Conservation (phyloP, 257 asterid species). For the Petunia axillaris region DNA sequence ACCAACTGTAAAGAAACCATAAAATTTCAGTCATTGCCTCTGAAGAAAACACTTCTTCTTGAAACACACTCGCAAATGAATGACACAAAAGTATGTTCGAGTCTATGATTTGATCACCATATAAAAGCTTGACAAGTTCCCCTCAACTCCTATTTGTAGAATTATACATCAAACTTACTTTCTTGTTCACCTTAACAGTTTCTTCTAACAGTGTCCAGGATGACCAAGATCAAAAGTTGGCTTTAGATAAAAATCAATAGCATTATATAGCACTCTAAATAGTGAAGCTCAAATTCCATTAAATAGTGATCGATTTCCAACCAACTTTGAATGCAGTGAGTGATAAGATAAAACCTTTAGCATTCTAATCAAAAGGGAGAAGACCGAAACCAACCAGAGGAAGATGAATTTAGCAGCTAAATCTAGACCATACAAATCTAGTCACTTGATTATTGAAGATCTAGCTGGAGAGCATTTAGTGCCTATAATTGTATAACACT, state of each 20-base stretch:
- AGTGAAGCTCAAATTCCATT: background rate
- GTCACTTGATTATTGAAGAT: background rate
- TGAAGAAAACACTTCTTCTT: background rate
- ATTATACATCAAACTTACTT: background rate
- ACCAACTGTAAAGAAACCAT: background rate
- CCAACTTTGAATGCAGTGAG: background rate
- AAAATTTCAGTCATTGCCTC: background rate
- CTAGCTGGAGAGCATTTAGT: background rate
- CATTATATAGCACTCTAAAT: background rate
- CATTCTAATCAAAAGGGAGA: background rate
- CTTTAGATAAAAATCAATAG: background rate
- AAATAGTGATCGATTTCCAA: background rate
- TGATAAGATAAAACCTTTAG: background rate
- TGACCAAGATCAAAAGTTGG: background rate
- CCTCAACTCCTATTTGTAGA: background rate
- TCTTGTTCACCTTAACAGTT: background rate
- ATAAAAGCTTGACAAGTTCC: background rate
- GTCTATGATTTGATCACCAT: background rate
- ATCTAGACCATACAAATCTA: background rate
- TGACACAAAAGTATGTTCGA: background rate
- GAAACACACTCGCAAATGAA: background rate
- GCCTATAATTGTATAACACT: background rate
- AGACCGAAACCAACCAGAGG: background rate
- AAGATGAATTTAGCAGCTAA: background rate
- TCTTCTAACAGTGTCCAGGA: background rate